Evolutionary conservation across 805 yeast species (phyloP).

Genomic region (Saccharomyces jurei): DNA sequence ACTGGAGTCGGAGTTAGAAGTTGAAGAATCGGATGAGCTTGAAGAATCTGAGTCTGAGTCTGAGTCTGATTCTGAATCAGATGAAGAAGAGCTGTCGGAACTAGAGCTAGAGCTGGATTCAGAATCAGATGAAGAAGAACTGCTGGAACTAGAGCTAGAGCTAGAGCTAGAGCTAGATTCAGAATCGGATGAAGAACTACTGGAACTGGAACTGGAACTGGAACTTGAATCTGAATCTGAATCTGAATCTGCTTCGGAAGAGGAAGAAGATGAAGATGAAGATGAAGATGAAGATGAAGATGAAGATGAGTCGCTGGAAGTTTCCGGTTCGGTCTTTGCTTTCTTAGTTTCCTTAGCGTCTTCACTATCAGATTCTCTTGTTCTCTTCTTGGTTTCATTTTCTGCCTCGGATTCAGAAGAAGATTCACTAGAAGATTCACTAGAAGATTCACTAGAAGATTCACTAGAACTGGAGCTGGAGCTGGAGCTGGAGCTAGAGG

Average conservation of each 20-base stretch:
- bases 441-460: conserved; percentile 4
- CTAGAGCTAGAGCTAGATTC: background rate
- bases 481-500: conserved; percentile 4
- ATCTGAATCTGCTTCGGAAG: background rate
- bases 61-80: conserved; percentile 3
- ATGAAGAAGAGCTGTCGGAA: conserved; percentile 1
- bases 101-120: conserved; percentile 35
- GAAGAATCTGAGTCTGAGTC: conserved; percentile 8
- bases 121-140: conserved; percentile 3
- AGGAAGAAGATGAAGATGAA: background rate
- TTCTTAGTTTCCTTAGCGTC: background rate
- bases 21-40: conserved; percentile 6
- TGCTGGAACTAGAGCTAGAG: conserved; percentile 5
- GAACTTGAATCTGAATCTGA: conserved; percentile 6
- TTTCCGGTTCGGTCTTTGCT: conserved; percentile 1
- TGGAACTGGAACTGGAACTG: conserved; percentile 7
- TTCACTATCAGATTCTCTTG: background rate
- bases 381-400: background rate
- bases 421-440: conserved; percentile 31
- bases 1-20: conserved; percentile 2
- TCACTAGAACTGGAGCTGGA: conserved; percentile 4
- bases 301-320: background rate
- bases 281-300: no score
- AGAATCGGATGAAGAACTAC: conserved; percentile 5
- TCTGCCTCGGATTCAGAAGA: conserved; percentile 40